Base-by-base conservation (phyloP, 495 filamentous ascomycete species). In the Penicillium herquei region DNA sequence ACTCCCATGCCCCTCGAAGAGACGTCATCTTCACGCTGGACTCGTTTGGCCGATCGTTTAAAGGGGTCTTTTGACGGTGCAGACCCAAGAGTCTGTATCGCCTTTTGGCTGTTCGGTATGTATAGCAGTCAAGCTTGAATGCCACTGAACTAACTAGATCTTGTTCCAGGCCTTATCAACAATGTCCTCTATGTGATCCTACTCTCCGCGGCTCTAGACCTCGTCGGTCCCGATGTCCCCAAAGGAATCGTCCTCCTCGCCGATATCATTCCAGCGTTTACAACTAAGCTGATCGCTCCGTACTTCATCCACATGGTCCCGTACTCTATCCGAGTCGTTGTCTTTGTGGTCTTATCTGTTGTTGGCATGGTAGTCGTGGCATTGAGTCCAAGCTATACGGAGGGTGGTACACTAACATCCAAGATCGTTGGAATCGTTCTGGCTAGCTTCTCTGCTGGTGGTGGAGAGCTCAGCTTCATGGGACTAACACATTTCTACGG, bases 181-280 rank as follows among this genome's bases (percentile, higher is more conserved):
- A 98, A 97, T 75, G 88, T 98, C 65, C 88, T 96, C 72, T 98
- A 98, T 69, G 92, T 98, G 33, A 88, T 98, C 68, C 90, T 98
- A 69, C 85, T 98, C 61, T 92, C 92, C 12, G 88, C 94, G n/a
- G 93, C 94, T 17, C 87, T 96, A 55, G 94, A 98, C 68, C 87
- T 98, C 54, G 94, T 98, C 66, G 92, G 92, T 10, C 84, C 88
- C 37, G 66, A 74, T 45, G 78, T 96, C 1, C 94, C 93, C 30
- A 97, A 96, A 70, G 90, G 86, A 53, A 80, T 95, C 45, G 92
- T 98, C 57, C 88, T 98, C 39, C 89, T 98, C 54, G 90, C 91
- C 57, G 90, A 96, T 70, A 89, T 98, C 54, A 78, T 95, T 14
- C 94, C 94, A 10, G 88, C 88, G 14, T 96, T 98, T 72, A 63